Percentiles rank a stretch among this genome's conserved stretches.
These are phyloP conservation scores for Paramyrothecium sp. DNA, from an alignment of 2,329 filamentous ascomycete species.

Conservation along the genomic window DNA sequence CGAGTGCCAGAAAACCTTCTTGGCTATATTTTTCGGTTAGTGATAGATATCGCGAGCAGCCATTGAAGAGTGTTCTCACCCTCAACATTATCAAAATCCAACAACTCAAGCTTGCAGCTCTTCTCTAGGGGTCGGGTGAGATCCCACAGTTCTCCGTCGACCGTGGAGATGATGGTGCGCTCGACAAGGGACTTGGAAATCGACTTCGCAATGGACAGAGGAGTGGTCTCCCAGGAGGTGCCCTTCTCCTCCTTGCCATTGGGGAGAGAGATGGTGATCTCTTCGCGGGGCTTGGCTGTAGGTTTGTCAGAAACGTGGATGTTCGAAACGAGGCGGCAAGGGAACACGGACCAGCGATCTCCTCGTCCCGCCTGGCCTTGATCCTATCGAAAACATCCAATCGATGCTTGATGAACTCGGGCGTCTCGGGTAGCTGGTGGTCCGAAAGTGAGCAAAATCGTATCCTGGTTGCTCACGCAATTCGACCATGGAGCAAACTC, in stretches of 20 bases:
- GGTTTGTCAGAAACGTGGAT: constrained; percentile 27
- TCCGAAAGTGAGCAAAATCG: neutral
- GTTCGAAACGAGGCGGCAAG: constrained; percentile 2
- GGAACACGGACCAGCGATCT: constrained; percentile 48
- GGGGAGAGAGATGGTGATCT: constrained; percentile 71
- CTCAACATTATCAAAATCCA: constrained; percentile 68
- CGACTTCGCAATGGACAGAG: constrained; percentile 70
- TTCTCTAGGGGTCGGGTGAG: constrained; percentile 85
- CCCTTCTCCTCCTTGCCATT: constrained; percentile 71
- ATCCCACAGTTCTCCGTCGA: constrained; percentile 89
- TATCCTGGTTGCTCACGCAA: no score
- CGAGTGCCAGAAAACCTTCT: constrained; percentile 97
- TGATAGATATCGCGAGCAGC: neutral
- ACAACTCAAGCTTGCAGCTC: constrained; percentile 79
- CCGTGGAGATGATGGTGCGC: constrained; percentile 80
- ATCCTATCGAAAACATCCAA: constrained; percentile 86
- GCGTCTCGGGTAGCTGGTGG: constrained; percentile 43
- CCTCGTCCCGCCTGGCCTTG: constrained; percentile 79
- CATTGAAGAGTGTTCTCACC: constrained; percentile 15
- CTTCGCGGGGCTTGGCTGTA: constrained; percentile 63
- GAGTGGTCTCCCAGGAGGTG: constrained; percentile 89
- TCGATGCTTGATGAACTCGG: constrained; percentile 79
- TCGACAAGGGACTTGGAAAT: constrained; percentile 85
- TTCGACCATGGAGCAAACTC: neutral
- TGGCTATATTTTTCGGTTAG: constrained; percentile 47